Percentiles rank a stretch among this genome's conserved stretches.
Conservation (phyloP, 2,329 filamentous ascomycete genomes). For the Penicillium oxalicum region DNA sequence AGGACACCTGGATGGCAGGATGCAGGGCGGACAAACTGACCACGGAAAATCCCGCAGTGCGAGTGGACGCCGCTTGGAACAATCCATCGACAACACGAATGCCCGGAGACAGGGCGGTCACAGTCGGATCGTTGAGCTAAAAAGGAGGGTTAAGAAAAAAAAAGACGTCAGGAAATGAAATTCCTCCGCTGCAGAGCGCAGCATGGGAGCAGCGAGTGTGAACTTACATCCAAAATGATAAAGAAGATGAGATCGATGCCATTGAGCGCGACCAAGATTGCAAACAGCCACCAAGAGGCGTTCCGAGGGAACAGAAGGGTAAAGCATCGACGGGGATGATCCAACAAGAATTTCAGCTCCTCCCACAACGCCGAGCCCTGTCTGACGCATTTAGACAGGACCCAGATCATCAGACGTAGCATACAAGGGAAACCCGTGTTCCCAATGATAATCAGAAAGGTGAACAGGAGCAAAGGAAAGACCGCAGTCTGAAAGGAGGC, state of each 20-base stretch:
- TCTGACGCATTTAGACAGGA: slow-evolving; percentile 61
- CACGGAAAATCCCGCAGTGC: slow-evolving; percentile 84
- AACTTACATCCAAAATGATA: slow-evolving; percentile 76
- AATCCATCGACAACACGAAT: slow-evolving; percentile 77
- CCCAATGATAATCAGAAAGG: slow-evolving; percentile 85
- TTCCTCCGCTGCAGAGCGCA: no score
- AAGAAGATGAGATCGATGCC: slow-evolving; percentile 83
- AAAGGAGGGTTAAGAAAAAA: slow-evolving; percentile 6
- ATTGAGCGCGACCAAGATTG: slow-evolving; percentile 75
- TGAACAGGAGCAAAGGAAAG: slow-evolving; percentile 68
- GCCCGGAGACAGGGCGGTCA: slow-evolving; percentile 63
- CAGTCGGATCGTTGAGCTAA: slow-evolving; percentile 63
- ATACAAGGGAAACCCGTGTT: slow-evolving; percentile 95
- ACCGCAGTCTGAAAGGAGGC: slow-evolving; percentile 73
- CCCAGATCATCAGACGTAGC: slow-evolving; percentile 89
- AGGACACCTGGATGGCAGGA: slow-evolving; percentile 86
- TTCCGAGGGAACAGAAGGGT: slow-evolving; percentile 85
- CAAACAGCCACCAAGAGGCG: slow-evolving; percentile 95
- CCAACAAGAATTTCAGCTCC: slow-evolving; percentile 81
- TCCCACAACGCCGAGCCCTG: slow-evolving; percentile 70
- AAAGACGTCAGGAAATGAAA: neutral
- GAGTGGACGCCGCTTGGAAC: slow-evolving; percentile 83
- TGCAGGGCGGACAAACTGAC: slow-evolving; percentile 73
- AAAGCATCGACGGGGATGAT: slow-evolving; percentile 93
- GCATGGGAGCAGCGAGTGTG: no score